Evolutionary conservation across 2,329 filamentous ascomycete genomes (phyloP).

Genomic region (Penicillium sp.): DNA sequence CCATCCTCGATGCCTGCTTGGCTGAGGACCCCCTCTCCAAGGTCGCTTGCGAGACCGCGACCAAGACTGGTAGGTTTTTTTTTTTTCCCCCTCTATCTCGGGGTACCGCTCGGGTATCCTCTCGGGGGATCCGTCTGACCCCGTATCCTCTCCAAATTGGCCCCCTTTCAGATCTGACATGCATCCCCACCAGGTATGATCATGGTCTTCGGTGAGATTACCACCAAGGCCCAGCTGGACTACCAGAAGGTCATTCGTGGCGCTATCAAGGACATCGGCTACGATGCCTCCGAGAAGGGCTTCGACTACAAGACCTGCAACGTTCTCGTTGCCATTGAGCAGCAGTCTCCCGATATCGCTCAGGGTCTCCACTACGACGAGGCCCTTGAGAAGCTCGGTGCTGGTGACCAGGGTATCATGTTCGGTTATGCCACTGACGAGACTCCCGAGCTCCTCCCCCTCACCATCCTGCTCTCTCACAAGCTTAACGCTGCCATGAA

Average conservation of each 20-base stretch:
- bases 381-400: constrained; percentile 95
- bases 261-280: constrained; percentile 97
- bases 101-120: neutral
- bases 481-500: constrained; percentile 97
- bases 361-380: constrained; percentile 98
- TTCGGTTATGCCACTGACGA: constrained; percentile 99
- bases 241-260: constrained; percentile 97
- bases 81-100: neutral
- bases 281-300: constrained; percentile 94
- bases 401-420: constrained; percentile 99
- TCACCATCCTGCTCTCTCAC: constrained; percentile 93
- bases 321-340: constrained; percentile 96
- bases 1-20: constrained; percentile 97
- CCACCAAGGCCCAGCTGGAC: constrained; percentile 91
- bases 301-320: constrained; percentile 99
- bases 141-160: constrained; percentile 3
- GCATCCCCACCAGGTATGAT: constrained; percentile 65
- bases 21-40: constrained; percentile 95
- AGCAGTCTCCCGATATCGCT: constrained; percentile 98
- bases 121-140: neutral
- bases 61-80: constrained; percentile 80
- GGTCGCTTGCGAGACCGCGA: constrained; percentile 97
- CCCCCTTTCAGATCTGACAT: constrained; percentile 20
- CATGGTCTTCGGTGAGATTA: constrained; percentile 99
- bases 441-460: constrained; percentile 93